Evolutionary conservation across 2,329 filamentous ascomycete genomes (phyloP).

Genomic region (Nemania bipapillata): DNA sequence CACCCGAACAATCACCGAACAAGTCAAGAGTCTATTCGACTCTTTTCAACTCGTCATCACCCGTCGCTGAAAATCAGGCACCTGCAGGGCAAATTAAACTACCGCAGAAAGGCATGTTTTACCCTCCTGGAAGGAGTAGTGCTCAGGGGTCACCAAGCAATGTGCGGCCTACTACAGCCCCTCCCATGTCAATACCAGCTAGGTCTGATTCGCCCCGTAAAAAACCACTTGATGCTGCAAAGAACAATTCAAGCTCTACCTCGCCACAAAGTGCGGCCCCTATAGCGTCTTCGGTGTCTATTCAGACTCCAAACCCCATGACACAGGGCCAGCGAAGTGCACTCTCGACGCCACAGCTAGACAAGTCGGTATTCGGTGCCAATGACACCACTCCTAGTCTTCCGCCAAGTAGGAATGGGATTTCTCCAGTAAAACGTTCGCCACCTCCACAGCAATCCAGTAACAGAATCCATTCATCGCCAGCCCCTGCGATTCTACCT

Average conservation of each 20-base stretch:
- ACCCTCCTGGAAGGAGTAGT: constrained; percentile 45
- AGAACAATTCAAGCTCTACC: constrained; percentile 42
- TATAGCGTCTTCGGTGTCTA: constrained; percentile 40
- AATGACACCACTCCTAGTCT: constrained; percentile 54
- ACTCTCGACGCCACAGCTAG: constrained; percentile 53
- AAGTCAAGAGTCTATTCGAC: constrained; percentile 56
- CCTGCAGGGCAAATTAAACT: constrained; percentile 41
- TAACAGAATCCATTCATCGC: constrained; percentile 47
- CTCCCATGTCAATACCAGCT: constrained; percentile 39
- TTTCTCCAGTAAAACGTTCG: constrained; percentile 65
- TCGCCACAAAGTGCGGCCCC: constrained; percentile 46
- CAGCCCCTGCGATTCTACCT: constrained; percentile 63
- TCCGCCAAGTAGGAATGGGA: constrained; percentile 58
- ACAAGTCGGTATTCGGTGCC: constrained; percentile 45
- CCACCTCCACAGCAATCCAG: constrained; percentile 53
- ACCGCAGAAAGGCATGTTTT: constrained; percentile 51
- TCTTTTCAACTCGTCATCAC: constrained; percentile 52
- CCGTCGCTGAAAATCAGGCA: constrained; percentile 35
- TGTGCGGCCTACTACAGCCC: constrained; percentile 41
- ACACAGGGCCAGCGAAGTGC: constrained; percentile 34
- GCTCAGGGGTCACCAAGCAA: constrained; percentile 39
- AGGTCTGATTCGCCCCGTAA: constrained; percentile 48
- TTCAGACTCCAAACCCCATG: constrained; percentile 43
- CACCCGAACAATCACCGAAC: constrained; percentile 56
- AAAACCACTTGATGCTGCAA: constrained; percentile 43